Evolutionary conservation across 129 eudicot genomes (phyloP).

Genomic region (Tagetes patula): DNA sequence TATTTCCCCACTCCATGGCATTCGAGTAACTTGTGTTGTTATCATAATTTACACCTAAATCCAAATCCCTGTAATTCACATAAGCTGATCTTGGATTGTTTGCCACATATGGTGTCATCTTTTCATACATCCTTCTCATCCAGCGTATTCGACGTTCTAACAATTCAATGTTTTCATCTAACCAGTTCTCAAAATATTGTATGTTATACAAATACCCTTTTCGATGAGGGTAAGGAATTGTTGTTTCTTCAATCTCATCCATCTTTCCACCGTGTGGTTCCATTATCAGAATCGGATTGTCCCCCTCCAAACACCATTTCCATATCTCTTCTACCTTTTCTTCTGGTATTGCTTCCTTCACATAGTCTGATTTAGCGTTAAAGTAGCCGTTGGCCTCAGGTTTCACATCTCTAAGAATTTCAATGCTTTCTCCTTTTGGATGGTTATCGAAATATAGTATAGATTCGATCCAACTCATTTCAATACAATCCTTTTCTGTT

Average conservation of each 20-base stretch:
- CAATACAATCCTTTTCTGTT: neutral
- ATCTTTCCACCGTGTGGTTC: constrained; percentile 12
- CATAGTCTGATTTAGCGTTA: neutral
- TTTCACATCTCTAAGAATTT: constrained; percentile 1
- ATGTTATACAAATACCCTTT: constrained; percentile 10
- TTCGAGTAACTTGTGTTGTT: constrained; percentile 4
- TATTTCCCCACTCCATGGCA: neutral
- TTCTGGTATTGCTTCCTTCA: neutral
- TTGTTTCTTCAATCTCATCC: constrained; percentile 9
- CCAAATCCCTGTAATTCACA: constrained; percentile 13
- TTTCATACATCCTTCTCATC: constrained; percentile 11
- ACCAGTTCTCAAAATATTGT: constrained; percentile 4
- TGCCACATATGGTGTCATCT: constrained; percentile 5
- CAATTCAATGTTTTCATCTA: neutral
- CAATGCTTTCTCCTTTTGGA: neutral
- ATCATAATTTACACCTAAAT: constrained; percentile 8
- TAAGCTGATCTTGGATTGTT: constrained; percentile 8
- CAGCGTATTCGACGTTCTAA: neutral
- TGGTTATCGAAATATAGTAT: neutral
- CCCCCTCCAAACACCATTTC: constrained; percentile 17
- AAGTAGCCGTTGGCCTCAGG: neutral
- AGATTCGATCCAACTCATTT: constrained; percentile 11
- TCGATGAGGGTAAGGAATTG: neutral
- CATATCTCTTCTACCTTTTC: neutral
- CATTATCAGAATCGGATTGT: constrained; percentile 1